phyloP scores from a whole-genome alignment of 805 yeast species.

The Metschnikowia corniflorae region DNA sequence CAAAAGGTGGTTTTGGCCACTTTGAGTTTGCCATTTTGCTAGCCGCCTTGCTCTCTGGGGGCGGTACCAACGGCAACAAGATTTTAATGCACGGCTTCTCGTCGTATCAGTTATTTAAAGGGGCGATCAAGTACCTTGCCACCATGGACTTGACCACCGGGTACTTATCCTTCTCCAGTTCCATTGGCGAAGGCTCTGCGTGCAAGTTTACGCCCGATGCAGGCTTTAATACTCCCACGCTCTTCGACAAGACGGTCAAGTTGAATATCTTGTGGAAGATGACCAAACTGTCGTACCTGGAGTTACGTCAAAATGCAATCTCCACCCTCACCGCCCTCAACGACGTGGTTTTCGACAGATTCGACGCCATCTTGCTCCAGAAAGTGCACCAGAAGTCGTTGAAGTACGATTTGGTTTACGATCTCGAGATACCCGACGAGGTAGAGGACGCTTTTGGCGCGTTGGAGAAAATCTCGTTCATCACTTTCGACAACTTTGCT shows the following conservation, averaged over 20 bases:
- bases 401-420: constrained; percentile 63
- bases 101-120: constrained; percentile 89
- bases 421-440: constrained; percentile 45
- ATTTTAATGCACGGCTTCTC: constrained; percentile 84
- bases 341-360: constrained; percentile 81
- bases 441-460: constrained; percentile 55
- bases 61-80: constrained; percentile 70
- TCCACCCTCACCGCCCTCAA: constrained; percentile 66
- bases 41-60: constrained; percentile 81
- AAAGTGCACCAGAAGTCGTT: constrained; percentile 51
- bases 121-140: constrained; percentile 77
- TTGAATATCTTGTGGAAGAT: constrained; percentile 80
- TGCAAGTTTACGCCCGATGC: constrained; percentile 45
- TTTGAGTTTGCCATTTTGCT: constrained; percentile 82
- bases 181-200: constrained; percentile 41
- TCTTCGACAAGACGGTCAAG: constrained; percentile 72
- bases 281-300: constrained; percentile 61
- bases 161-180: constrained; percentile 62
- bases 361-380: constrained; percentile 69
- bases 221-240: constrained; percentile 71
- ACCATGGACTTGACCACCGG: constrained; percentile 67
- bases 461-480: constrained; percentile 64
- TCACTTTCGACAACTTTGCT: constrained; percentile 65
- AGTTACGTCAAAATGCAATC: constrained; percentile 61
- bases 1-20: constrained; percentile 83